Evolutionary conservation across 129 eudicot species (phyloP), one percentile per base, ranked within the genome.

Genomic region (Centaurea solstitialis): DNA sequence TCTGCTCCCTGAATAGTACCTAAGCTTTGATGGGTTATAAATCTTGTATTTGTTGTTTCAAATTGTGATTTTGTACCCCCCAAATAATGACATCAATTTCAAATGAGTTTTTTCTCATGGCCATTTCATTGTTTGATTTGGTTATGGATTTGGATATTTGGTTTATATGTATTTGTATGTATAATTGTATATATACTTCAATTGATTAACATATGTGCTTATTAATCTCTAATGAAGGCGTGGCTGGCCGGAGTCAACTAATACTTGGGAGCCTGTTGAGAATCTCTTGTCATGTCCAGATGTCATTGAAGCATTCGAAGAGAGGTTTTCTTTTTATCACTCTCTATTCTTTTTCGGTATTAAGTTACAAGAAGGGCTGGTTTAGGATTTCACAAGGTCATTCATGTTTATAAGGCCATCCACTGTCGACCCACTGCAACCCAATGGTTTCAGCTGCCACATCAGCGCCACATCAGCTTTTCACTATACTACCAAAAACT

Each of bases 221-320:
- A 65, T 76, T n/a, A n/a, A n/a, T 39, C 24, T 82, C 37, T 65
- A 75, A 50, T 85, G 77, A 73, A 96, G 99, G 99, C 95, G 92
- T n/a, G 99, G 91, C 72, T 96, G 98, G 98, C 92, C 99, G 9
- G 99, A 96, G 84, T 84, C 91, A 3, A 86, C 88, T 0, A 96
- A 96, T 74, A 91, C 98, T 3, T 96, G 99, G 99, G 99, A 96
- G 66, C 99, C 99, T 5, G 68, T 80, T 18, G 97, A 88, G 83
- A 92, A 93, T 83, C 90, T 96, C 70, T 23, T 15, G 35, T 65
- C 90, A 22, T 84, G 89, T 78, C 80, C 90, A 5, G 98, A 91
- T 79, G 41, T 96, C 21, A 84, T 96, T 33, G 96, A 93, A 72
- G 95, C 95, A 22, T 93, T 83, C 35, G 99, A 96, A 83, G 89